Base-by-base conservation (phyloP, 176 grass and related monocot species). In the Oropetium thomaeum region DNA sequence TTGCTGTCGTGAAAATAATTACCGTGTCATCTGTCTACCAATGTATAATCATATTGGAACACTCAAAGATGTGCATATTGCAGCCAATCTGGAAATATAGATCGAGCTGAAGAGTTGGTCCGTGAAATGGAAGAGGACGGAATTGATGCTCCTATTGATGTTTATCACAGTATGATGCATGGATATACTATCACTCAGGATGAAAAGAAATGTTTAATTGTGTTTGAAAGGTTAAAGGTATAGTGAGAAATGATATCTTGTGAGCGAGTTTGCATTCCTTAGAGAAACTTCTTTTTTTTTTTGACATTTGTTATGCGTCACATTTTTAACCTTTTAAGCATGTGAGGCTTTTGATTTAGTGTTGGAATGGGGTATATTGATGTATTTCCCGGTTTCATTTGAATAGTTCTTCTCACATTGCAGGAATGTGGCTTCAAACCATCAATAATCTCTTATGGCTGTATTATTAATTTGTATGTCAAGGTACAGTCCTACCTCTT, bases 101-200 rank as follows among this genome's bases (percentile, higher is more conserved):
- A 71, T 70, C 62, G 73, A 79, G 89, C 96, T 62, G 96, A 99
- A 92, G 64, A 86, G 73, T 73, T 99, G 53, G 96, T 99, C 28
- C 41, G 63, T 10, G 91, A 92, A 90, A 92, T 99, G 96, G 96
- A 99, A 88, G 90, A 95, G 76, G 76, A 90, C 62, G 96, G 96
- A 20, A 94, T 95, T 65, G 96, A 99, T 66, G 89, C 89, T 79
- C 89, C 89, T 62, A 69, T 92, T 79, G 89, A 92, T 80, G 74
- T 89, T 88, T 95, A 95, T 72, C 96, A 99, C n/a, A 92, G 86
- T 79, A 95, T 99, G 91, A 95, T 99, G 91, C 91, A 99, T 88
- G 96, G 96, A 82, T 99, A 99, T 66, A 99, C 88, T 80, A 82
- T 85, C 41, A 61, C 67, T 84, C 88, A 87, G 39, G 78, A 99